Base-by-base conservation (phyloP, 306 rosid genomes). In the Pyrus pyrifolia region DNA sequence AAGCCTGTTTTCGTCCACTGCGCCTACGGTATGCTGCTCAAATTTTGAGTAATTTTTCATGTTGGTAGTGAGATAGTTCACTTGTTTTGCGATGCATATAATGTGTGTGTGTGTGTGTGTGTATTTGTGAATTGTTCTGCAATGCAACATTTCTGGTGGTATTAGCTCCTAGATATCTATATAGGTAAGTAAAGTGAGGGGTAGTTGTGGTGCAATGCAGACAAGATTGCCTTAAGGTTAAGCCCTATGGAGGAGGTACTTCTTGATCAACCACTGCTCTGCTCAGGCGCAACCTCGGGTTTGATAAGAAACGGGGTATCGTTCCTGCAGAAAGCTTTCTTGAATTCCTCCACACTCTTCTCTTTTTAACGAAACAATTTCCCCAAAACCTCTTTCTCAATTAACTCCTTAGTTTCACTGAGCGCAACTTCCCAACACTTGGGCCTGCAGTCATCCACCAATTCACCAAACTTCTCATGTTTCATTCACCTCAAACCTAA, bases 1-100 rank as follows among this genome's bases (percentile, higher is more conserved):
- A 87, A 70, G 64, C 96, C 97, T 4, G 84, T 95, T 73, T 92
- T 92, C 55, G 84, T 95, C 65, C 98, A 95, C 75, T 92, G 98
- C 71, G 98, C 98, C 42, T 90, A 92, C 71, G 97, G 96, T 92
- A 84, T 38, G 76, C 49, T 5, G 33, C 66, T 11, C 5, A 61
- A 13, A 61, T 61, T 57, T 57, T 61, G 14, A 14, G 15, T 25
- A 25, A 61, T 25, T 25, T 61, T 4, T 61, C 19, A 61, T 2
- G 8, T 25, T 61, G 33, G 29, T 61, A 30, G 14, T 61, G 66
- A 61, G 8, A 23, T 2, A 46, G 53, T 46, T 15, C 14, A 30
- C 11, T 63, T 63, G 22, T 27, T 62, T 63, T 63, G 68, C 68
- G 27, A 63, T 63, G 42, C 38, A 15, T 15, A 62, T 29, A 15